Conservation (phyloP, 306 rosid genomes). For the Betula pendula region DNA sequence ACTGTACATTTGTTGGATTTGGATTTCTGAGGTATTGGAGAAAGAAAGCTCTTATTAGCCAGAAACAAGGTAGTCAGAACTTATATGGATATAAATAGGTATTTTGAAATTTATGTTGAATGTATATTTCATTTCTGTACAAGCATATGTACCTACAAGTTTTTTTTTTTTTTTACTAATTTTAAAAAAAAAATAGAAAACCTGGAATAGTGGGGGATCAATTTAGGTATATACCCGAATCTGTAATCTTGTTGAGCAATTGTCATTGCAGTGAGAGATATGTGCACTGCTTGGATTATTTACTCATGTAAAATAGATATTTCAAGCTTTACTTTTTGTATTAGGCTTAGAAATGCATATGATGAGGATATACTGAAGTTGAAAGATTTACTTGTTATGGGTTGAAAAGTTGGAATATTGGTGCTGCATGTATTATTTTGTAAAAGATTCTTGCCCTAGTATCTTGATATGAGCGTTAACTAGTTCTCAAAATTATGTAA, state of each 20-base stretch:
- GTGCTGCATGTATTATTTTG: not conserved
- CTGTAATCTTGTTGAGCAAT: not conserved
- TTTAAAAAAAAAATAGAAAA: not conserved
- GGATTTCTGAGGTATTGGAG: slow-evolving; percentile 5
- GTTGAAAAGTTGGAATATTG: too few relatives aligned
- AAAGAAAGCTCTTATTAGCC: not conserved
- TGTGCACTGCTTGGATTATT: not conserved
- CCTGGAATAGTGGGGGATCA: slow-evolving; percentile 1
- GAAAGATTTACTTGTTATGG: not conserved
- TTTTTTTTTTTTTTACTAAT: not conserved
- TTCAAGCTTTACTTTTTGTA: not conserved
- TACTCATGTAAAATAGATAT: slow-evolving; percentile 1
- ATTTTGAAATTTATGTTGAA: not conserved
- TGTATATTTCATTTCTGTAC: slow-evolving; percentile 6
- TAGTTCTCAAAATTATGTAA: not conserved
- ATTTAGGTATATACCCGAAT: not conserved
- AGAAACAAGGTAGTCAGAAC: slow-evolving; percentile 11
- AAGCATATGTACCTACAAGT: not conserved
- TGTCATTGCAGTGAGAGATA: not conserved
- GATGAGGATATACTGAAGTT: not conserved
- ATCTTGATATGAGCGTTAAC: not conserved
- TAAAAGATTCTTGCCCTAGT: not conserved
- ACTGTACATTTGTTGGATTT: slow-evolving; percentile 4
- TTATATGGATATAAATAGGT: slow-evolving; percentile 9
- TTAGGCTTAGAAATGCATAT: not conserved